phyloP scores from a whole-genome alignment of 768 basidiomycete genomes.

The Xerocomellus intermedius region DNA sequence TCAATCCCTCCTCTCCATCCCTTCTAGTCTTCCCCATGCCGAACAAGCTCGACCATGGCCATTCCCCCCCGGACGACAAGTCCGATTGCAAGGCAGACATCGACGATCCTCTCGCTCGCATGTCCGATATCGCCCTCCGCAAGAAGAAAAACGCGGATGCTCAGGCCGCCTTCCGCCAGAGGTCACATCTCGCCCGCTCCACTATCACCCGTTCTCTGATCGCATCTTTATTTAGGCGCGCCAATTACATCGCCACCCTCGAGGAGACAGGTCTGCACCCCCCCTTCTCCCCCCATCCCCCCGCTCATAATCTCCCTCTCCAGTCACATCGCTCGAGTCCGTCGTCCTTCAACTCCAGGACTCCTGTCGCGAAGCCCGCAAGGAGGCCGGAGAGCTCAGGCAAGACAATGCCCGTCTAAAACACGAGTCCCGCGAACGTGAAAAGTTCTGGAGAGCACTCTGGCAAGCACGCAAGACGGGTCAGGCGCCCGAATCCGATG shows the following conservation, averaged over 20 bases:
- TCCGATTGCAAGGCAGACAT: slow-evolving; percentile 38
- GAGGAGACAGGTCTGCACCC: slow-evolving; percentile 66
- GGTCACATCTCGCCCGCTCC: slow-evolving; percentile 31
- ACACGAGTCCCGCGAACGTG: slow-evolving; percentile 66
- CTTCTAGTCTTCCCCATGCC: slow-evolving; percentile 19
- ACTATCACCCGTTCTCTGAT: slow-evolving; percentile 19
- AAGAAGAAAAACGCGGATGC: slow-evolving; percentile 92
- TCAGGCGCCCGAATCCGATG: slow-evolving; percentile 50
- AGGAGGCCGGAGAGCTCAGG: slow-evolving; percentile 58
- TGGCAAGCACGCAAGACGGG: slow-evolving; percentile 63
- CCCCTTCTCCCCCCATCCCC: not conserved
- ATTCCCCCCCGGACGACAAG: slow-evolving; percentile 36
- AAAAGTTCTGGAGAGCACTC: slow-evolving; percentile 69
- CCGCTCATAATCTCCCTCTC: slow-evolving; percentile 17
- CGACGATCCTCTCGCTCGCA: slow-evolving; percentile 37
- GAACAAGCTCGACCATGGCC: slow-evolving; percentile 28
- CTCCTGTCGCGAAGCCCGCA: slow-evolving; percentile 66
- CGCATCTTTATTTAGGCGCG: slow-evolving; percentile 42
- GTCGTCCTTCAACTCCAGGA: slow-evolving; percentile 84
- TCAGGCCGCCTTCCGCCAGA: slow-evolving; percentile 79
- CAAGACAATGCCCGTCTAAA: slow-evolving; percentile 65
- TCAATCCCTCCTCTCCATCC: slow-evolving; percentile 6
- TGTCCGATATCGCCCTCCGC: slow-evolving; percentile 68
- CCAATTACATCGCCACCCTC: slow-evolving; percentile 84
- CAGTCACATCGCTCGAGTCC: slow-evolving; percentile 82